phyloP scores from a whole-genome alignment of 2,329 filamentous ascomycete genomes.

The Fusarium musae region DNA sequence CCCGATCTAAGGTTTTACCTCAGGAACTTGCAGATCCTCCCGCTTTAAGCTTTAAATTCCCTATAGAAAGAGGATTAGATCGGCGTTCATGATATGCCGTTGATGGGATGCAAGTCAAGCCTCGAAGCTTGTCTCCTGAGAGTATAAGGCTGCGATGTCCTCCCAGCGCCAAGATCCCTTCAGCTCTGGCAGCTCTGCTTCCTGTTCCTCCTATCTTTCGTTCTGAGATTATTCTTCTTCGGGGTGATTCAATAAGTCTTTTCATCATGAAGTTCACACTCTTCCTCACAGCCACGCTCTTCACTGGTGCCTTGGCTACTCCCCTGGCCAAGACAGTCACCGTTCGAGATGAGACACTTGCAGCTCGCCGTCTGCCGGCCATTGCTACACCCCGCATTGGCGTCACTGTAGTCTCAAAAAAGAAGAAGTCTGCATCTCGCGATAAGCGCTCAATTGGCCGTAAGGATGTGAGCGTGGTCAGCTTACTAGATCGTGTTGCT shows the following conservation, averaged over 20 bases:
- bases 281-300: background rate
- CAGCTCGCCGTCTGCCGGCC: background rate
- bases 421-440: background rate
- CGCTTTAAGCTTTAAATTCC: background rate
- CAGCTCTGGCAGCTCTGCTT: background rate
- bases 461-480: background rate
- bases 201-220: too few species aligned
- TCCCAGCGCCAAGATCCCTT: background rate
- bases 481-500: background rate
- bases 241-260: background rate
- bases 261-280: conserved; percentile 20
- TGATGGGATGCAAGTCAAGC: background rate
- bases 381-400: background rate
- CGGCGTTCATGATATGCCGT: background rate
- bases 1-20: background rate
- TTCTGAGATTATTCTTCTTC: too few species aligned
- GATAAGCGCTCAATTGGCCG: background rate
- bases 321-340: background rate
- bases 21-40: background rate
- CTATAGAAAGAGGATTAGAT: background rate
- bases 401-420: rapidly evolving
- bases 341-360: background rate
- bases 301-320: background rate
- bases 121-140: background rate
- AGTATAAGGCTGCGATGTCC: conserved; percentile 7